A percentile compares a stretch with the other conserved stretches of the same genome.
Evolutionary conservation across 192 early-diverging fungal genomes (phyloP).

Genomic region (Backusella mclennaniae): DNA sequence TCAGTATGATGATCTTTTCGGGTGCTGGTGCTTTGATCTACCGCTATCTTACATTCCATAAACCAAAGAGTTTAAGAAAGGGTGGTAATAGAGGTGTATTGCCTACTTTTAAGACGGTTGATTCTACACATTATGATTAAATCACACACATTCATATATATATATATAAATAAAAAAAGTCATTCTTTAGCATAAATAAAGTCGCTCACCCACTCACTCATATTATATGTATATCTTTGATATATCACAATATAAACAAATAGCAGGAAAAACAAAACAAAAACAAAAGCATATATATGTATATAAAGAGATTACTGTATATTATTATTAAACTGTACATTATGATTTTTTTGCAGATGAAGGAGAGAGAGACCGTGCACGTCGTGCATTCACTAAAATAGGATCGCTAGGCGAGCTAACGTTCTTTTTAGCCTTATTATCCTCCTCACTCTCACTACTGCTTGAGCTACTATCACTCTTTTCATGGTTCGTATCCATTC

Average conservation of each 20-base stretch:
- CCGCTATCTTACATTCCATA: slow-evolving; percentile 7
- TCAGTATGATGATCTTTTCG: background rate
- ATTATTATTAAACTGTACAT: slow-evolving; percentile 8
- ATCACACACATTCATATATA: background rate
- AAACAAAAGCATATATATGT: background rate
- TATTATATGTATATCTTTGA: background rate
- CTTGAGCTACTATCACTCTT: background rate
- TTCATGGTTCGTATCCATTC: background rate
- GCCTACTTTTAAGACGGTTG: background rate
- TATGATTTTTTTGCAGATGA: slow-evolving; percentile 7
- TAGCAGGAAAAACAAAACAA: background rate
- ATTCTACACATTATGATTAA: slow-evolving; percentile 12
- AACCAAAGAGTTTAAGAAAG: background rate
- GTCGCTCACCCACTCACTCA: no score
- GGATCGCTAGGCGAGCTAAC: slow-evolving; percentile 2
- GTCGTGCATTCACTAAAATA: slow-evolving; percentile 8
- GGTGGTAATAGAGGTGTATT: background rate
- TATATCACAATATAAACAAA: background rate
- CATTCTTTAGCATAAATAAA: background rate
- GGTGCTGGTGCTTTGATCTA: background rate
- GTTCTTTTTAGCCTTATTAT: background rate
- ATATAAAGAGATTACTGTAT: background rate
- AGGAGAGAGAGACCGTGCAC: slow-evolving; percentile 10
- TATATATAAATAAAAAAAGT: background rate
- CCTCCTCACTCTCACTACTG: background rate